A percentile compares a stretch with the other conserved stretches of the same genome.
Conservation (phyloP, 2,329 filamentous ascomycete genomes). For the Furcasterigmium sp. region DNA sequence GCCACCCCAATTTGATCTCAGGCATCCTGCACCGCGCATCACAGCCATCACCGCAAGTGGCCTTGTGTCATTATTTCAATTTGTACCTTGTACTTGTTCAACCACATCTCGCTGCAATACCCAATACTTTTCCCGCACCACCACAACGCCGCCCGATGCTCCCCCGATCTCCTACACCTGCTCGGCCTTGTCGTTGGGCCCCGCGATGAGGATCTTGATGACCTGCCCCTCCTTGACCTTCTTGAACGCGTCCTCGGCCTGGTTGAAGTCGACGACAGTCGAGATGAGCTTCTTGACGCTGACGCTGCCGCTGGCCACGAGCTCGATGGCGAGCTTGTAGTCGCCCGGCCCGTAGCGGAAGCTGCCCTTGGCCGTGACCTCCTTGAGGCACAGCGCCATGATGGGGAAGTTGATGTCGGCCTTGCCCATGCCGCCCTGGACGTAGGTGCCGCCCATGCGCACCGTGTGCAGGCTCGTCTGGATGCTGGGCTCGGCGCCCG, state of each 20-base stretch:
- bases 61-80: no score
- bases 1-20: no score
- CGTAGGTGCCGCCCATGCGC: constrained; percentile 67
- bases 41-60: no score
- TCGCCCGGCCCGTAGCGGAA: constrained; percentile 89
- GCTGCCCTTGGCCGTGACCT: constrained; percentile 78
- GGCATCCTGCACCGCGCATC: no score
- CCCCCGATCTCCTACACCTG: not conserved
- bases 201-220: constrained; percentile 64
- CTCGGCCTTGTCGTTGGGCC: constrained; percentile 54
- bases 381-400: constrained; percentile 83
- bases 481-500: constrained; percentile 72
- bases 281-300: constrained; percentile 81
- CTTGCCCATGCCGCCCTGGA: constrained; percentile 89
- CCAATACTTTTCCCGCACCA: no score
- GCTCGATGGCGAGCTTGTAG: constrained; percentile 75
- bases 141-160: not conserved
- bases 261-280: constrained; percentile 67
- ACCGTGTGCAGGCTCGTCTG: constrained; percentile 69
- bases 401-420: constrained; percentile 87
- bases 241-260: constrained; percentile 82
- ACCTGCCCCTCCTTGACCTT: constrained; percentile 80
- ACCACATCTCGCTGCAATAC: no score
- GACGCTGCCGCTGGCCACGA: constrained; percentile 68
- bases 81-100: no score